Evolutionary conservation across 2,329 filamentous ascomycete species (phyloP).

Genomic region (Venturia pyrina): DNA sequence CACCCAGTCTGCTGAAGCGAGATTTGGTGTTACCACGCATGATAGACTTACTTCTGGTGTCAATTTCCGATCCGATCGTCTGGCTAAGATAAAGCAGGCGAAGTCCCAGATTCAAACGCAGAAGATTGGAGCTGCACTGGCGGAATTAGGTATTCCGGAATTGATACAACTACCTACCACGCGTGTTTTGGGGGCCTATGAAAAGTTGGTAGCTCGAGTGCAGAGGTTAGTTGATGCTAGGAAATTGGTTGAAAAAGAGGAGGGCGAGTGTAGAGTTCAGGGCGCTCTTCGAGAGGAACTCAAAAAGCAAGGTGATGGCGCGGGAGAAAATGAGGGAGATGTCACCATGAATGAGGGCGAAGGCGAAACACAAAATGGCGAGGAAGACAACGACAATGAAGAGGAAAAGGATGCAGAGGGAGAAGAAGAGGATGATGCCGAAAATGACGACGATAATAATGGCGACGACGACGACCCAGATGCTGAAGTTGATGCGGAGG

Average conservation of each 20-base stretch:
- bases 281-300: conserved; percentile 19
- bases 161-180: conserved; percentile 65
- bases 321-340: conserved; percentile 16
- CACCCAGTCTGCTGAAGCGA: conserved; percentile 61
- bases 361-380: conserved; percentile 18
- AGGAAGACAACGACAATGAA: conserved; percentile 19
- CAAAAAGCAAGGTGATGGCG: conserved; percentile 15
- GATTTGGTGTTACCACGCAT: conserved; percentile 76
- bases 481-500: conserved; percentile 21
- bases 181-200: conserved; percentile 61
- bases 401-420: conserved; percentile 11
- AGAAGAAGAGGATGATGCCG: conserved; percentile 23
- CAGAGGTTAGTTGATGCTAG: conserved; percentile 60
- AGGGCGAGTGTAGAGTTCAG: conserved; percentile 52
- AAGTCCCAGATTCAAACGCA: conserved; percentile 67
- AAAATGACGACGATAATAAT: conserved; percentile 15
- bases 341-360: conserved; percentile 17
- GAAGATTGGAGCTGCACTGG: conserved; percentile 63
- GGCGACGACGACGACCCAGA: conserved; percentile 16
- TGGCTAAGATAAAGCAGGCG: conserved; percentile 67
- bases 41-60: conserved; percentile 80
- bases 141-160: conserved; percentile 60
- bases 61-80: conserved; percentile 76
- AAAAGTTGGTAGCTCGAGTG: conserved; percentile 58
- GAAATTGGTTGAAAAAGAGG: conserved; percentile 67